Percentiles rank a stretch among this genome's conserved stretches.
Evolutionary conservation across 495 filamentous ascomycete genomes (phyloP).

Genomic region (Aspergillus egyptiacus): DNA sequence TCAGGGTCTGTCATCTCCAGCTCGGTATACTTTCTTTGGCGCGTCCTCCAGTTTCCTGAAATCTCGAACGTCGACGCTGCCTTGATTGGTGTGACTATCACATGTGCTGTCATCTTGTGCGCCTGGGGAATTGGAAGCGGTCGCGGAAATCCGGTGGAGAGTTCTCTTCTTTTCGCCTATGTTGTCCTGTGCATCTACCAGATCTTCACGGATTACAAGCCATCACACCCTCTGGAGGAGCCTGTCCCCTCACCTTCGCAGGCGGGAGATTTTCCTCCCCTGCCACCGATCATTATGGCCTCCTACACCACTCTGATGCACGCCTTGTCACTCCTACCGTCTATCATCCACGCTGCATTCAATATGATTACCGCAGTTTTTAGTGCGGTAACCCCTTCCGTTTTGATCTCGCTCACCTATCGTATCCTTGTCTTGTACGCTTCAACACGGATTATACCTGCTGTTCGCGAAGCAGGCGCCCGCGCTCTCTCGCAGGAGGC

Average conservation of each 20-base stretch:
- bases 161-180: constrained; percentile 92
- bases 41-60: constrained; percentile 86
- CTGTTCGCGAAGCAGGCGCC: constrained; percentile 78
- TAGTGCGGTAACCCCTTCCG: constrained; percentile 87
- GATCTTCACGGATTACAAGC: constrained; percentile 96
- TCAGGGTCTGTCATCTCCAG: constrained; percentile 89
- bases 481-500: constrained; percentile 76
- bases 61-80: constrained; percentile 91
- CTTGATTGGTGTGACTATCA: constrained; percentile 85
- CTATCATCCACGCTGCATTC: constrained; percentile 75
- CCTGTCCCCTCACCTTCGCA: constrained; percentile 45
- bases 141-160: constrained; percentile 92
- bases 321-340: constrained; percentile 74
- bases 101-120: constrained; percentile 84
- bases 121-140: constrained; percentile 93
- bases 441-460: constrained; percentile 92
- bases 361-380: constrained; percentile 84
- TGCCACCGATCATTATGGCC: constrained; percentile 98
- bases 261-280: constrained; percentile 78
- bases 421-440: constrained; percentile 91
- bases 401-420: constrained; percentile 89
- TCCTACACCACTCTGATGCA: constrained; percentile 88
- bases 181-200: constrained; percentile 96
- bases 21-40: constrained; percentile 93
- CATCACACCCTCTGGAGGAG: constrained; percentile 56